phyloP scores from a whole-genome alignment of 2,329 filamentous ascomycete genomes.

The Colletotrichum shisoi region DNA sequence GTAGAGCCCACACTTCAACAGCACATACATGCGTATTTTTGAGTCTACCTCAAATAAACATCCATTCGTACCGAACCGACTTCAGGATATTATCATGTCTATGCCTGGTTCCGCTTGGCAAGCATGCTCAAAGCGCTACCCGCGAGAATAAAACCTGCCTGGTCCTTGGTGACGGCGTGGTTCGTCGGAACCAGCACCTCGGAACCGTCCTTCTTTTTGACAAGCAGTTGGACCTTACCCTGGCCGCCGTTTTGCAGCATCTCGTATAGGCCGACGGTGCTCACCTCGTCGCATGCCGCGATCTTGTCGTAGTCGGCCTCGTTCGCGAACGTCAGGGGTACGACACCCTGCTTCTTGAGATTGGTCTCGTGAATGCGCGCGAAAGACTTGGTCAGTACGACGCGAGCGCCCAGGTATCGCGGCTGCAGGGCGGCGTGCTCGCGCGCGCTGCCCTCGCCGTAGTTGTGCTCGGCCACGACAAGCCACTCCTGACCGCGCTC shows the following conservation, averaged over 20 bases:
- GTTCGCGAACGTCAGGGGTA: conserved; percentile 88
- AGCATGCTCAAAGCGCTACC: conserved; percentile 93
- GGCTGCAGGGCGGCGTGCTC: conserved; percentile 92
- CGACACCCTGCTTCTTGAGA: conserved; percentile 95
- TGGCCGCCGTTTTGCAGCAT: conserved; percentile 80
- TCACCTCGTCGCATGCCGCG: conserved; percentile 81
- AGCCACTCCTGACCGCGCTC: conserved; percentile 80
- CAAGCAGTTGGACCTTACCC: conserved; percentile 74
- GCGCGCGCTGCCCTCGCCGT: conserved; percentile 87
- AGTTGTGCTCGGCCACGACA: conserved; percentile 97
- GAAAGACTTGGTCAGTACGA: conserved; percentile 87
- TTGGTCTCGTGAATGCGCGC: conserved; percentile 96
- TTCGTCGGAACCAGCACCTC: conserved; percentile 77
- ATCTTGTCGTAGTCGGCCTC: conserved; percentile 89
- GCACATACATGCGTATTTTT: background rate
- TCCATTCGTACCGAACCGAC: background rate
- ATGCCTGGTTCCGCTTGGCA: conserved; percentile 61
- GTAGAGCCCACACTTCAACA: background rate
- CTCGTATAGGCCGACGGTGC: conserved; percentile 82
- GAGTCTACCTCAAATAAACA: background rate
- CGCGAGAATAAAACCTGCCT: conserved; percentile 89
- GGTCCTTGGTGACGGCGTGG: conserved; percentile 88
- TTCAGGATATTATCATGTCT: background rate
- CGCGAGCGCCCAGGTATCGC: conserved; percentile 83
- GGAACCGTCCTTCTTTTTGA: conserved; percentile 70